A percentile compares a stretch with the other conserved stretches of the same genome.
Conservation (phyloP, 352 stramenopile genomes). For the Chrysophaeum taylorii region DNA sequence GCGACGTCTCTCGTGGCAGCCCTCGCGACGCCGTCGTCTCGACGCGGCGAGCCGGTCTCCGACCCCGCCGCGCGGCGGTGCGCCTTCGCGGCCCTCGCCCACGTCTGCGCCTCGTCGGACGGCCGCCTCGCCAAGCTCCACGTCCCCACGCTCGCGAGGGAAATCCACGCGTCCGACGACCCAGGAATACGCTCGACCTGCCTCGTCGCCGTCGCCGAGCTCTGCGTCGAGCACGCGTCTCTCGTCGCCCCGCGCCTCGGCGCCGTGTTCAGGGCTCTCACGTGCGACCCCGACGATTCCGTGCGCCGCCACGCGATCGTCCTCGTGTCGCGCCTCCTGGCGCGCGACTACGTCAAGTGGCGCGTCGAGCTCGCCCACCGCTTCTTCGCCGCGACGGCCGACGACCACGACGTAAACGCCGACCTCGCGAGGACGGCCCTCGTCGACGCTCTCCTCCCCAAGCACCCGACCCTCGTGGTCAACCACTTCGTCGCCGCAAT, state of each 20-base stretch:
- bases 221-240: background rate
- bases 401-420: conserved; percentile 79
- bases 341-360: conserved; percentile 98
- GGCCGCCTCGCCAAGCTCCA: too few relatives aligned
- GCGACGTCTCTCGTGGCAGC: too few relatives aligned
- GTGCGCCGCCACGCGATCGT: conserved; percentile 86
- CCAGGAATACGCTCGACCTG: too few relatives aligned
- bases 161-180: too few relatives aligned
- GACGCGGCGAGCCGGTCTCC: too few relatives aligned
- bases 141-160: too few relatives aligned
- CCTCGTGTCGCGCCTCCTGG: conserved; percentile 82
- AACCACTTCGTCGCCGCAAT: conserved; percentile 93
- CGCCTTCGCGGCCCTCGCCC: too few relatives aligned
- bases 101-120: too few relatives aligned
- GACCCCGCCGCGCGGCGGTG: too few relatives aligned
- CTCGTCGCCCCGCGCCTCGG: background rate
- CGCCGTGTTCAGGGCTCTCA: too few relatives aligned
- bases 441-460: conserved; percentile 69
- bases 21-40: too few relatives aligned
- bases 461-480: conserved; percentile 81
- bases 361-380: conserved; percentile 71
- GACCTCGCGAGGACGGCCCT: conserved; percentile 82
- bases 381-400: conserved; percentile 82
- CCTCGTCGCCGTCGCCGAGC: background rate
- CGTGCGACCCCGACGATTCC: conserved; percentile 62